A percentile compares a stretch with the other conserved stretches of the same genome.
phyloP scores from a whole-genome alignment of 306 rosid genomes.

The Purshia tridentata region DNA sequence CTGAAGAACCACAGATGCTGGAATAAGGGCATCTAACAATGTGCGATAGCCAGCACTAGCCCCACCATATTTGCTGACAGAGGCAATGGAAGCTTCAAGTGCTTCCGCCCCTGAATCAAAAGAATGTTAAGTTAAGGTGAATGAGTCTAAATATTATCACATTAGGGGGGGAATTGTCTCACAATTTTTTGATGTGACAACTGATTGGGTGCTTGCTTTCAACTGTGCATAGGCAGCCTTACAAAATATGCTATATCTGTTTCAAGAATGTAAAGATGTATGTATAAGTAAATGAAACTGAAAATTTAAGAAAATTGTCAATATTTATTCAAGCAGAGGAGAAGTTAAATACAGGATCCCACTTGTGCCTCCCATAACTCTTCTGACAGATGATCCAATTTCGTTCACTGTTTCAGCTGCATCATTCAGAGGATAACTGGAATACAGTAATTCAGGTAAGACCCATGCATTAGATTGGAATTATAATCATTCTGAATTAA shows the following conservation, averaged over 20 bases:
- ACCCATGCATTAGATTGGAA: slow-evolving; percentile 25
- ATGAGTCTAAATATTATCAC: slow-evolving; percentile 10
- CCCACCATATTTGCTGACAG: slow-evolving; percentile 90
- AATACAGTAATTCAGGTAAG: slow-evolving; percentile 31
- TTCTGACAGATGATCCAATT: slow-evolving; percentile 75
- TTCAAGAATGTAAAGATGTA: not conserved
- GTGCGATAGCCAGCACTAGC: slow-evolving; percentile 95
- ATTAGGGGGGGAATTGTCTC: slow-evolving; percentile 39
- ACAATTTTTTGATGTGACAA: slow-evolving; percentile 60
- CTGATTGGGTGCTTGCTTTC: slow-evolving; percentile 51
- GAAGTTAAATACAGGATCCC: slow-evolving; percentile 72
- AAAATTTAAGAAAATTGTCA: slow-evolving; percentile 1
- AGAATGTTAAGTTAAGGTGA: slow-evolving; percentile 24
- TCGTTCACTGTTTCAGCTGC: slow-evolving; percentile 82
- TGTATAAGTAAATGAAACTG: not conserved
- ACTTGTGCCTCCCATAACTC: slow-evolving; percentile 96
- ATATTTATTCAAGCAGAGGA: slow-evolving; percentile 29
- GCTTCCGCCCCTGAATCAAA: slow-evolving; percentile 81
- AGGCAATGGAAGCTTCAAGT: slow-evolving; percentile 73
- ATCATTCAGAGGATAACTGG: slow-evolving; percentile 93
- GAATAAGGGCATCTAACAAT: slow-evolving; percentile 87
- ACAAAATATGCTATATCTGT: slow-evolving; percentile 70
- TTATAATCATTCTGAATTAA: slow-evolving; percentile 22
- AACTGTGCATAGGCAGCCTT: slow-evolving; percentile 77
- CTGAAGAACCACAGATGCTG: slow-evolving; percentile 69